A percentile compares a stretch with the other conserved stretches of the same genome.
Evolutionary conservation across 176 grass and related monocot species (phyloP).

Genomic region (Raddia distichophylla): DNA sequence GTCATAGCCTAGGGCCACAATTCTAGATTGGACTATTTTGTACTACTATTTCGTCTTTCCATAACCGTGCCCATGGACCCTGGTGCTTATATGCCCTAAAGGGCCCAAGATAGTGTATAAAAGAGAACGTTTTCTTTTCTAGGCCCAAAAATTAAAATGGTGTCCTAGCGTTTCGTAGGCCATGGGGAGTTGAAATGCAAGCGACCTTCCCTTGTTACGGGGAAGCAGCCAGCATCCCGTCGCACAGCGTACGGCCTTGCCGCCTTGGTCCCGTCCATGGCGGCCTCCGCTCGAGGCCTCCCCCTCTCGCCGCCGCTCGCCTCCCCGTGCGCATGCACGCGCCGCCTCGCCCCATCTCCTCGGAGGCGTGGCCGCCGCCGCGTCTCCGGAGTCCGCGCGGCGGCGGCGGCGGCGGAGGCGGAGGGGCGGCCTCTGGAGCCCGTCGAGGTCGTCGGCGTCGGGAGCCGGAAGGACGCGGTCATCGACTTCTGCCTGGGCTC

Average conservation of each 20-base stretch:
- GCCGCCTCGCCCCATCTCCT: conserved; percentile 16
- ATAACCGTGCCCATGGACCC: too few relatives aligned
- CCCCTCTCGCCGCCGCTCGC: conserved; percentile 38
- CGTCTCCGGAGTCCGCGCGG: conserved; percentile 29
- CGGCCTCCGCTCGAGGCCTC: conserved; percentile 37
- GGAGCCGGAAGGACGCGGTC: conserved; percentile 86
- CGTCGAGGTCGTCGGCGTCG: conserved; percentile 89
- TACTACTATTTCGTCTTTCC: too few relatives aligned
- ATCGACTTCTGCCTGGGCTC: conserved; percentile 85
- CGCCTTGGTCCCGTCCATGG: conserved; percentile 29
- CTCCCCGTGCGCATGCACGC: background rate
- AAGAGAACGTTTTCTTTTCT: too few relatives aligned
- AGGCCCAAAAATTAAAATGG: too few relatives aligned
- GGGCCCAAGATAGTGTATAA: too few relatives aligned
- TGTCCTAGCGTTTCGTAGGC: too few relatives aligned
- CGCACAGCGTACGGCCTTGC: background rate
- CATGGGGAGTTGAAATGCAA: too few relatives aligned
- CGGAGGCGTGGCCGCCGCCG: conserved; percentile 20
- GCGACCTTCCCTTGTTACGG: too few relatives aligned
- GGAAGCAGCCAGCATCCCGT: background rate
- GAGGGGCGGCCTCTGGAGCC: conserved; percentile 38
- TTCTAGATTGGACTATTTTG: too few relatives aligned
- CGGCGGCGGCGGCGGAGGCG: background rate
- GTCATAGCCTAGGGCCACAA: too few relatives aligned
- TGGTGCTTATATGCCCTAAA: too few relatives aligned